Evolutionary conservation across 176 grass and related monocot genomes (phyloP).

Genomic region (Oryza longistaminata): DNA sequence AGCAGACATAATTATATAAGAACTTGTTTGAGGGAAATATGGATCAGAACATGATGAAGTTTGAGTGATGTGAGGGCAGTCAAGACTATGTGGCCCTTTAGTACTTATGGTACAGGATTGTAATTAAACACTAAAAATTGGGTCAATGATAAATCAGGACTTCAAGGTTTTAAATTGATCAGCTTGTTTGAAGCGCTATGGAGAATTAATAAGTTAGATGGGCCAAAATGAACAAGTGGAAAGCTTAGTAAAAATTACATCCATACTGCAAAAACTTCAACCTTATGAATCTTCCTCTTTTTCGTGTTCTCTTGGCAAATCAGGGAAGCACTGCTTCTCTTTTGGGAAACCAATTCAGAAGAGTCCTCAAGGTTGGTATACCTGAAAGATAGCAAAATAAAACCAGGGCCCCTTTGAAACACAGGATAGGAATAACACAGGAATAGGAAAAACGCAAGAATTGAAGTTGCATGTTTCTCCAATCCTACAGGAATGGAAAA

Average conservation of each 20-base stretch:
- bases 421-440: too few relatives aligned
- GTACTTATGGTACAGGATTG: not conserved
- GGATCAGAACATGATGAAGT: slow-evolving; percentile 12
- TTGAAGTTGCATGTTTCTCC: too few relatives aligned
- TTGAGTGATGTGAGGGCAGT: not conserved
- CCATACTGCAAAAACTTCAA: slow-evolving; percentile 39
- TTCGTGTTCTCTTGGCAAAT: slow-evolving; percentile 58
- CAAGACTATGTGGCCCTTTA: not conserved
- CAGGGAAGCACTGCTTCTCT: slow-evolving; percentile 52
- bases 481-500: too few relatives aligned
- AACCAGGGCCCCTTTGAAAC: not conserved
- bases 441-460: too few relatives aligned
- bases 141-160: slow-evolving; percentile 5
- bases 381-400: slow-evolving; percentile 43
- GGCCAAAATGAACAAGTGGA: not conserved
- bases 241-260: not conserved
- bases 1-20: not conserved
- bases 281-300: slow-evolving; percentile 52
- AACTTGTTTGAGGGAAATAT: not conserved
- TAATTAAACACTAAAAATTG: slow-evolving; percentile 5
- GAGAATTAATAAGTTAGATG: slow-evolving; percentile 8
- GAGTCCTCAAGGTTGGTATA: slow-evolving; percentile 51
- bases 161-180: slow-evolving; percentile 14
- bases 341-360: slow-evolving; percentile 49
- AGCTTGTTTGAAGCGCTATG: not conserved